Percentiles rank a stretch among this genome's conserved stretches.
Conservation (phyloP, 192 early-diverging fungal genomes). For the Helicostylum pulchrum region DNA sequence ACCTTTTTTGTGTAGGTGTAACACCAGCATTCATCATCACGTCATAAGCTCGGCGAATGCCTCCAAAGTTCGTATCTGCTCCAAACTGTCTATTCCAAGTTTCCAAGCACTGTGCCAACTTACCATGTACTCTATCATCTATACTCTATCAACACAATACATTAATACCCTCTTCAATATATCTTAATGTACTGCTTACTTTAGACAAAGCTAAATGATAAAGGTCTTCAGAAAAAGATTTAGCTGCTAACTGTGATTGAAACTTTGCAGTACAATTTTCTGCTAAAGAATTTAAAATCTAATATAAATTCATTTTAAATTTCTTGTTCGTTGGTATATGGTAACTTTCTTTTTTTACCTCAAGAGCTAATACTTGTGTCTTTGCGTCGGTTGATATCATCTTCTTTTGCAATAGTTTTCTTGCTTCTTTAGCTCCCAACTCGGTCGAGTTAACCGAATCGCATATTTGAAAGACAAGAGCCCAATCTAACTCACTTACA, state of each 20-base stretch:
- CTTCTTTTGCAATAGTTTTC: constrained; percentile 38
- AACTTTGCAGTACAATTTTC: constrained; percentile 31
- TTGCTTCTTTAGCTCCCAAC: constrained; percentile 36
- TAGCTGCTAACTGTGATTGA: constrained; percentile 20
- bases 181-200: constrained; percentile 7
- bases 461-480: constrained; percentile 28
- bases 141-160: constrained; percentile 3
- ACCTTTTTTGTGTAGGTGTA: not conserved
- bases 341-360: constrained; percentile 21
- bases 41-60: constrained; percentile 24
- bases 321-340: not conserved
- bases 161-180: not conserved
- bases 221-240: constrained; percentile 33
- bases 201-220: constrained; percentile 22
- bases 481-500: constrained; percentile 32
- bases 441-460: constrained; percentile 28
- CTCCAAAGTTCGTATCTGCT: constrained; percentile 20
- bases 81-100: constrained; percentile 28
- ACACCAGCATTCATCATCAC: constrained; percentile 6
- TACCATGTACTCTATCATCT: constrained; percentile 27
- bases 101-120: constrained; percentile 24
- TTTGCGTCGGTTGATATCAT: constrained; percentile 15
- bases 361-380: constrained; percentile 27
- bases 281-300: constrained; percentile 30
- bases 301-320: not conserved